A percentile compares a stretch with the other conserved stretches of the same genome.
Evolutionary conservation across 2,329 filamentous ascomycete genomes (phyloP).

Genomic region (Neopestalotiopsis sp.): DNA sequence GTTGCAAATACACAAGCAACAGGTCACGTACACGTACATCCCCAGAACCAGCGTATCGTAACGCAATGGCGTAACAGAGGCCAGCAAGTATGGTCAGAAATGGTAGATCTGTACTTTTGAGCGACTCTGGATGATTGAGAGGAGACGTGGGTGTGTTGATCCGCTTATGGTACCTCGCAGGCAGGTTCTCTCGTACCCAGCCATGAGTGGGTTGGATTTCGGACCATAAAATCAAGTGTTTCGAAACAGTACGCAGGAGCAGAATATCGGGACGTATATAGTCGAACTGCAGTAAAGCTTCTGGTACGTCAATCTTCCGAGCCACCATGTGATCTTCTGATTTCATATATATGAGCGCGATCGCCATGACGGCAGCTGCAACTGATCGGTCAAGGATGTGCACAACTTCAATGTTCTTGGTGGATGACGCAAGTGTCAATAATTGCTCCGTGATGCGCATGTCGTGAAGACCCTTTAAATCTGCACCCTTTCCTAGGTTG

Average conservation of each 20-base stretch:
- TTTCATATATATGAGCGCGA: slow-evolving; percentile 96
- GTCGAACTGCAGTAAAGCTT: slow-evolving; percentile 89
- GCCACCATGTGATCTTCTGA: slow-evolving; percentile 87
- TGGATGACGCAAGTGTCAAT: slow-evolving; percentile 82
- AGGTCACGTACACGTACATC: slow-evolving; percentile 77
- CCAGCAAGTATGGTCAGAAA: slow-evolving; percentile 93
- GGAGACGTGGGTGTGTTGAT: slow-evolving; percentile 63
- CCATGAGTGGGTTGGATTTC: slow-evolving; percentile 73
- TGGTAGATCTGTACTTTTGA: slow-evolving; percentile 84
- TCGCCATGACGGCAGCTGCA: slow-evolving; percentile 88
- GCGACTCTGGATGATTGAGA: slow-evolving; percentile 41
- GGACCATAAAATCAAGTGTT: slow-evolving; percentile 93
- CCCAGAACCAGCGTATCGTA: slow-evolving; percentile 77
- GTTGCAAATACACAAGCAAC: slow-evolving; percentile 82
- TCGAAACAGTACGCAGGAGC: slow-evolving; percentile 85
- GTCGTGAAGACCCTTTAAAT: slow-evolving; percentile 87
- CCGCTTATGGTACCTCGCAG: slow-evolving; percentile 68
- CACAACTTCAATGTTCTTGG: slow-evolving; percentile 89
- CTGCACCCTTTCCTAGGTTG: slow-evolving; percentile 88
- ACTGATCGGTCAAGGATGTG: slow-evolving; percentile 93
- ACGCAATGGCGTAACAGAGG: slow-evolving; percentile 79
- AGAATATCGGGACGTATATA: slow-evolving; percentile 94
- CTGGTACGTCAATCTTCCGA: slow-evolving; percentile 89
- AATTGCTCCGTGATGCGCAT: slow-evolving; percentile 92
- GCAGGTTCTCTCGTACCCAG: slow-evolving; percentile 81